Base-by-base conservation (phyloP, 2,329 filamentous ascomycete species). In the Trichoderma simmonsii region DNA sequence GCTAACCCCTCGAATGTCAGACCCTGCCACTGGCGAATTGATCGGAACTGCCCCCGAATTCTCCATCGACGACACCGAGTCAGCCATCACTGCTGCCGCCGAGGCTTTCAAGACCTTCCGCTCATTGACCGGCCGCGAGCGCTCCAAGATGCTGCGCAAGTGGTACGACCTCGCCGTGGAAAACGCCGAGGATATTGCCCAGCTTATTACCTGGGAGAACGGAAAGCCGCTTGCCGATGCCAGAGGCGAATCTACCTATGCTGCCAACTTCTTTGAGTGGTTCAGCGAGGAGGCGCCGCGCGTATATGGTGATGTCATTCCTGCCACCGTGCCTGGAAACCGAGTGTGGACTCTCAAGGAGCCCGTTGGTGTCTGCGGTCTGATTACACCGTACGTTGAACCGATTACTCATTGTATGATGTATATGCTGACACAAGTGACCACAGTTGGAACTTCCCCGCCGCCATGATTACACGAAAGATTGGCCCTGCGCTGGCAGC, bases 11-110 rank as follows among this genome's bases (percentile, higher is more conserved):
- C 30, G 7, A 3, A n/a, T 7, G 0, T 3, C 76, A 91, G 94
- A 99, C 81, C 96, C 96, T 9, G 91, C 94, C 3, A 93, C 93
- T 11, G 93, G 93, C 75, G 88, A 92, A 76, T 82, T 92, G 51
- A 95, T 98, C 77, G 94, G 93, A 72, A 93, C 89, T 28, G 92
- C 91, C 79, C 94, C 96, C 74, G 95, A 98, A 79, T 96, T 96
- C 86, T 88, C 91, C 77, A 86, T 86, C 74, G 85, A 89, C 76
- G 96, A 99, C 80, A 92, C 93, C 48, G 88, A 94, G 78, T 86
- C 86, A 62, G 95, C 96, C 78, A 97, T 99, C 79, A 85, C 89
- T 70, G 94, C 94, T n/a, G 96, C 96, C 12, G 87, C 89, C 11
- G 88, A 88, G 7, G 95, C 96, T 0, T 89, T 96, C 75, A 87